Conservation (phyloP, 2,329 filamentous ascomycete species). For the Claviceps sorghi region DNA sequence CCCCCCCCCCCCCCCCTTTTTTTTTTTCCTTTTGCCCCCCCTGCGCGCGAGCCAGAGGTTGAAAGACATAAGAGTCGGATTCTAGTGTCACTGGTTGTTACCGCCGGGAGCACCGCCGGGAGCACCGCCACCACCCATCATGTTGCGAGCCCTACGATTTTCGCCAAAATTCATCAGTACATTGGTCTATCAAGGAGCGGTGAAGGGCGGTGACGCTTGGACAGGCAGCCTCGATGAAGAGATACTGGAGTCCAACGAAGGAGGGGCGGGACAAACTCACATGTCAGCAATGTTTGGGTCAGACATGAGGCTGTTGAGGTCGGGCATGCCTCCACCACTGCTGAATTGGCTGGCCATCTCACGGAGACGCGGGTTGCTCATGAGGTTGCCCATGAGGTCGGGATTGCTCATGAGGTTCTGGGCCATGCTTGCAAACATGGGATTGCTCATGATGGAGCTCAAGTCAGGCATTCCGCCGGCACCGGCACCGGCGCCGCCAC, state of each 20-base stretch:
- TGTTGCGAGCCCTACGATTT: conserved; percentile 25
- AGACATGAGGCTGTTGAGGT: conserved; percentile 72
- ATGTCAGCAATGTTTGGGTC: conserved; percentile 87
- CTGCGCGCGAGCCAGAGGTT: neutral
- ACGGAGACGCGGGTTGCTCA: conserved; percentile 81
- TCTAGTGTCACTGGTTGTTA: neutral
- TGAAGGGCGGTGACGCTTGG: neutral
- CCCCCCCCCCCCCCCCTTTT: no score
- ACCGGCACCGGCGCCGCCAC: conserved; percentile 40
- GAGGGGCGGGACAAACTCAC: conserved; percentile 40
- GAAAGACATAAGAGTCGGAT: no score
- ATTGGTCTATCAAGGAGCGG: neutral
- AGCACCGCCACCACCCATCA: conserved; percentile 29
- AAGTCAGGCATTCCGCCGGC: conserved; percentile 80
- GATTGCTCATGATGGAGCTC: conserved; percentile 80
- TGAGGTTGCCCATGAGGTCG: conserved; percentile 76
- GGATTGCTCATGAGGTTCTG: conserved; percentile 97
- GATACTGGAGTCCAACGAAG: neutral
- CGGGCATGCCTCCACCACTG: conserved; percentile 73
- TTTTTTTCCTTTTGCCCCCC: no score
- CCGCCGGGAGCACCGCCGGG: conserved; percentile 14
- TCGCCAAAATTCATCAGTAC: neutral
- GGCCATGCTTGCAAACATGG: conserved; percentile 96
- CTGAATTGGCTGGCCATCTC: conserved; percentile 77
- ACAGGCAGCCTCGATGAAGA: neutral